A percentile compares a stretch with the other conserved stretches of the same genome.
phyloP scores from a whole-genome alignment of 2,329 filamentous ascomycete genomes.

The Clarireedia monteithiana region DNA sequence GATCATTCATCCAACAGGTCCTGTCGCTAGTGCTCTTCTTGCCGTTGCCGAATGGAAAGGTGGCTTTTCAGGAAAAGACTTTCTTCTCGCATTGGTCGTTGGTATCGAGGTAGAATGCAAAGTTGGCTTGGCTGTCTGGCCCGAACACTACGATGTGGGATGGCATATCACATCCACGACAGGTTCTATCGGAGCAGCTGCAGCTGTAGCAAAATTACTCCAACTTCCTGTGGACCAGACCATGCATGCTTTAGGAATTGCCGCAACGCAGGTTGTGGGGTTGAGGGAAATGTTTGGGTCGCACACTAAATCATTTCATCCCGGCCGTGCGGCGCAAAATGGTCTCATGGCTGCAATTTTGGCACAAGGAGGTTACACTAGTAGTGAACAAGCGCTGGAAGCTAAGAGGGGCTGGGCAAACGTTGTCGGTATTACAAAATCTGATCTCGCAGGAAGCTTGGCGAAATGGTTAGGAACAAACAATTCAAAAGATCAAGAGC shows the following conservation, averaged over 20 bases:
- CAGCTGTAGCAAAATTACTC: slow-evolving; percentile 42
- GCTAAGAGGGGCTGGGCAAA: slow-evolving; percentile 46
- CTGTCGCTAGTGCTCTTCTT: slow-evolving; percentile 42
- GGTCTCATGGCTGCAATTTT: slow-evolving; percentile 40
- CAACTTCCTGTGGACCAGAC: slow-evolving; percentile 33
- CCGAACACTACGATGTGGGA: slow-evolving; percentile 46
- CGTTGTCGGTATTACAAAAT: slow-evolving; percentile 38
- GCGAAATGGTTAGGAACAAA: slow-evolving; percentile 19
- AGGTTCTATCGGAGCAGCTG: slow-evolving; percentile 44
- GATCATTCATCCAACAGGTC: slow-evolving; percentile 47
- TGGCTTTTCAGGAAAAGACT: slow-evolving; percentile 36
- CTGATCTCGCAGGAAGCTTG: slow-evolving; percentile 32
- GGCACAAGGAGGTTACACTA: slow-evolving; percentile 41
- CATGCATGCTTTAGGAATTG: slow-evolving; percentile 44
- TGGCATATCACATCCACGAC: slow-evolving; percentile 47
- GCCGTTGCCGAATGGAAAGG: slow-evolving; percentile 37
- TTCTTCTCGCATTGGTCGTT: slow-evolving; percentile 43
- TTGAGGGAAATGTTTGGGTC: slow-evolving; percentile 48
- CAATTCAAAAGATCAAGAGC: slow-evolving; percentile 15
- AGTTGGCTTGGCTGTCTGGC: slow-evolving; percentile 43
- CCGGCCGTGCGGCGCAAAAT: slow-evolving; percentile 44
- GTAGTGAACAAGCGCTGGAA: slow-evolving; percentile 39
- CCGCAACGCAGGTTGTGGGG: slow-evolving; percentile 44
- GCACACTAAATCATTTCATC: slow-evolving; percentile 48
- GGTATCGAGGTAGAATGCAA: slow-evolving; percentile 47